A percentile compares a stretch with the other conserved stretches of the same genome.
phyloP scores from a whole-genome alignment of 139 green algal species.

The Chloropicon primus region DNA sequence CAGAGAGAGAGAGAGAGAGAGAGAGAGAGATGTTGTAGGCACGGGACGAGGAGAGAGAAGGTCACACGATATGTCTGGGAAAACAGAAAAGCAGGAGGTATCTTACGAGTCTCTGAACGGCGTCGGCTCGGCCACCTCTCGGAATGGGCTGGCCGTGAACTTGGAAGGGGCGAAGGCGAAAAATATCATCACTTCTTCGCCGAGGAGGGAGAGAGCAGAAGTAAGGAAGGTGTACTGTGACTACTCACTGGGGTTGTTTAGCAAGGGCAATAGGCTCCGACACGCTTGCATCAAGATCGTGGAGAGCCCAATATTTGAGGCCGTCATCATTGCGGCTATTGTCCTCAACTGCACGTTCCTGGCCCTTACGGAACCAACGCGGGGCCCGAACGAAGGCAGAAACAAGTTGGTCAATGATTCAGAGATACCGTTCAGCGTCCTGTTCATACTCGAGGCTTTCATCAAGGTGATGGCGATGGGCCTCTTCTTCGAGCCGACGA shows the following conservation, averaged over 20 bases:
- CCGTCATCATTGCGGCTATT: conserved; percentile 14
- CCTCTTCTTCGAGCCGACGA: conserved; percentile 6
- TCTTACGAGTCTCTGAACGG: too few relatives aligned
- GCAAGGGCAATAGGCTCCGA: conserved; percentile 10
- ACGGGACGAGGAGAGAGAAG: too few relatives aligned
- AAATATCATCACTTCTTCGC: background rate
- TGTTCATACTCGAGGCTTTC: conserved; percentile 19
- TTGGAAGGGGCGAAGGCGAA: too few relatives aligned
- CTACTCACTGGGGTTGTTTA: background rate
- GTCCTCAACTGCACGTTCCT: conserved; percentile 23
- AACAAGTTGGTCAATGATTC: conserved; percentile 10
- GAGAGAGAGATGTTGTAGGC: too few relatives aligned
- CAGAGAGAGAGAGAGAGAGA: too few relatives aligned
- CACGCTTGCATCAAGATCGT: conserved; percentile 8
- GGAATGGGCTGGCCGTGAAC: too few relatives aligned
- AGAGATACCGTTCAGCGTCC: conserved; percentile 14
- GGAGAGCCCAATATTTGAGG: conserved; percentile 11
- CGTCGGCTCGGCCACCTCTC: too few relatives aligned
- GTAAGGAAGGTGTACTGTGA: background rate
- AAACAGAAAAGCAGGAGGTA: too few relatives aligned
- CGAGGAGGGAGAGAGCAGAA: background rate
- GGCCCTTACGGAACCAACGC: conserved; percentile 16
- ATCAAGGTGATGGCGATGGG: conserved; percentile 20
- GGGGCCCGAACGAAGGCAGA: conserved; percentile 1
- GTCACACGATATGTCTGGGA: too few relatives aligned